Conservation (phyloP, 345 rosid species). For the Lepidium didymum region DNA sequence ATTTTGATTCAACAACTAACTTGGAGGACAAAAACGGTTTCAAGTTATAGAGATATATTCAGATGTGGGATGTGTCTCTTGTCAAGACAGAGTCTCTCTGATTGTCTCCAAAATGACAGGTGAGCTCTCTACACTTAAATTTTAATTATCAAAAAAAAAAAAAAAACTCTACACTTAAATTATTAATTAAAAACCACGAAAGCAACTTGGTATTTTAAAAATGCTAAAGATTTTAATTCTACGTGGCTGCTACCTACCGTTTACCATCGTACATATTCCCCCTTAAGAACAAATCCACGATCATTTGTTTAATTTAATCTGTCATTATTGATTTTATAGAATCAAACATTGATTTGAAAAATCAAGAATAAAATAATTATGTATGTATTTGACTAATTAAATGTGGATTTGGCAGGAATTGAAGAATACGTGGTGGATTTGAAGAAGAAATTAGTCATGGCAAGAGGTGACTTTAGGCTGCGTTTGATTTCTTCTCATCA, state of each 20-base stretch:
- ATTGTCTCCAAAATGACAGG: slow-evolving; percentile 31
- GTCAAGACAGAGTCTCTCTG: slow-evolving; percentile 27
- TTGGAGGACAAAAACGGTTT: slow-evolving; percentile 11
- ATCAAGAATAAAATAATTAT: not conserved
- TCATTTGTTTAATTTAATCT: not conserved
- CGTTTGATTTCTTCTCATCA: slow-evolving; percentile 5
- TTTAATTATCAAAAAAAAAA: too few relatives aligned
- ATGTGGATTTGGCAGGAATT: slow-evolving; percentile 4
- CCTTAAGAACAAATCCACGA: not conserved
- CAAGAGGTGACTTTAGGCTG: slow-evolving; percentile 21
- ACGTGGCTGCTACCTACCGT: slow-evolving; percentile 23
- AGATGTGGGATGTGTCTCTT: slow-evolving; percentile 25
- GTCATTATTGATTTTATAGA: not conserved
- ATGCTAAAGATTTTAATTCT: not conserved
- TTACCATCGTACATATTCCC: slow-evolving; percentile 4
- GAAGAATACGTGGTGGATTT: slow-evolving; percentile 27
- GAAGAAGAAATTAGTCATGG: slow-evolving; percentile 25
- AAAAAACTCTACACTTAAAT: not conserved
- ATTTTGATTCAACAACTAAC: slow-evolving; percentile 11
- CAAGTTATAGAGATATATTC: slow-evolving; percentile 25
- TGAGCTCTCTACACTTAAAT: slow-evolving; percentile 6
- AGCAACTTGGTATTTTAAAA: slow-evolving; percentile 2
- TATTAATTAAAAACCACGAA: not conserved
- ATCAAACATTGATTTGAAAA: not conserved
- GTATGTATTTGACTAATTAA: slow-evolving; percentile 2